These are phyloP conservation scores for Syncephalis plumigaleata DNA, from an alignment of 371 early-diverging fungal genomes.

Conservation along the genomic window DNA sequence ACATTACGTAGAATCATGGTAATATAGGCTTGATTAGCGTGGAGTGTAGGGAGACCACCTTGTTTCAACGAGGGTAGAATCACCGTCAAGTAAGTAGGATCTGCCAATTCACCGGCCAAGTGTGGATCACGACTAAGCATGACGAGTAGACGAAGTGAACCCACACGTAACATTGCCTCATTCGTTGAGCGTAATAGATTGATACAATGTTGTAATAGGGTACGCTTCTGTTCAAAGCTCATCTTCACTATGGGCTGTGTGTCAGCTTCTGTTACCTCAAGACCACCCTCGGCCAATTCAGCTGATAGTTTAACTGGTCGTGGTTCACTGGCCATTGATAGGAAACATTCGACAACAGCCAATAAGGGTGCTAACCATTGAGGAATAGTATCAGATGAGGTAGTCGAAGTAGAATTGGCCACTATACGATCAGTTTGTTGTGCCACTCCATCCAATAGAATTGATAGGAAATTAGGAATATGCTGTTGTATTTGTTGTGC, in stretches of 20 bases:
- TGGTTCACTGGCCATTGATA: slow-evolving; percentile 48
- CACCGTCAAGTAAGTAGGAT: slow-evolving; percentile 36
- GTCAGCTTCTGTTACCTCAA: slow-evolving; percentile 24
- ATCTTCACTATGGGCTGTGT: slow-evolving; percentile 5
- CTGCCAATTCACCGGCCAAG: slow-evolving; percentile 45
- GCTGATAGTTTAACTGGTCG: slow-evolving; percentile 12
- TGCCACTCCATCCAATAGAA: too few species aligned
- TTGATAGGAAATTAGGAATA: too few species aligned
- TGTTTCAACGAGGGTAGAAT: slow-evolving; percentile 28
- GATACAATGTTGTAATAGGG: too few species aligned
- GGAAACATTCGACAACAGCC: slow-evolving; percentile 42
- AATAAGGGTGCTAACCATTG: slow-evolving; percentile 45
- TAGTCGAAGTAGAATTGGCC: not conserved
- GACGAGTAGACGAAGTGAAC: slow-evolving; percentile 58
- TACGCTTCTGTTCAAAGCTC: slow-evolving; percentile 11
- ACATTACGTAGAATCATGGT: slow-evolving; percentile 76
- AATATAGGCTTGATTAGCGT: slow-evolving; percentile 51
- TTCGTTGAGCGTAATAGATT: too few species aligned
- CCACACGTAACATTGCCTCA: slow-evolving; percentile 16
- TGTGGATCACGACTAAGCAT: slow-evolving; percentile 55
- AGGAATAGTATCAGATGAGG: slow-evolving; percentile 8
- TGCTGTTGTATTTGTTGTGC: too few species aligned
- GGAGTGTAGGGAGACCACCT: slow-evolving; percentile 28
- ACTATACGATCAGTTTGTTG: too few species aligned
- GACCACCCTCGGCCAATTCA: slow-evolving; percentile 13